Evolutionary conservation across 495 filamentous ascomycete species (phyloP).

Genomic region (Thermochaetoides thermophila): DNA sequence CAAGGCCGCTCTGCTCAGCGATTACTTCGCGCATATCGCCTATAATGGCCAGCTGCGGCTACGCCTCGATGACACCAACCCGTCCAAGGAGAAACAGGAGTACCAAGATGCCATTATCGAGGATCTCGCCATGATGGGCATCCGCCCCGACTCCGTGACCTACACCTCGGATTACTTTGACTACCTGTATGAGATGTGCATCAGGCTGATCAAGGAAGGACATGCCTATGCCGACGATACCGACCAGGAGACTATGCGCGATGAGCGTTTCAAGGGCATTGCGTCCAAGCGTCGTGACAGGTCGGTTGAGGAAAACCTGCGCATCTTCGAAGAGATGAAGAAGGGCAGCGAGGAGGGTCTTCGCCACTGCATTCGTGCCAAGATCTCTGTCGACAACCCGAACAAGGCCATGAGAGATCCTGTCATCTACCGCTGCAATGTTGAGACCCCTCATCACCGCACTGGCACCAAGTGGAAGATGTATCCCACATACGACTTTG

Average conservation of each 20-base stretch:
- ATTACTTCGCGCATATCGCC: constrained; percentile 84
- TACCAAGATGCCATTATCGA: constrained; percentile 80
- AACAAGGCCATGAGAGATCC: constrained; percentile 85
- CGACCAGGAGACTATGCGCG: constrained; percentile 68
- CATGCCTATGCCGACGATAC: constrained; percentile 87
- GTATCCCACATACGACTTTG: constrained; percentile 93
- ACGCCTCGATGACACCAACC: constrained; percentile 89
- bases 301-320: constrained; percentile 66
- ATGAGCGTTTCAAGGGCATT: constrained; percentile 62
- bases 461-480: constrained; percentile 83
- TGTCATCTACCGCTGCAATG: constrained; percentile 85
- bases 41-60: constrained; percentile 73
- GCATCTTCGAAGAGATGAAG: constrained; percentile 81
- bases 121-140: constrained; percentile 73
- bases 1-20: constrained; percentile 82
- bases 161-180: constrained; percentile 89
- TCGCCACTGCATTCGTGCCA: constrained; percentile 76
- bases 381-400: constrained; percentile 68
- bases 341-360: constrained; percentile 57
- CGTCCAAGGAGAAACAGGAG: constrained; percentile 82
- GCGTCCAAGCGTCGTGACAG: constrained; percentile 61
- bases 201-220: constrained; percentile 67
- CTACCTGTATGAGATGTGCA: constrained; percentile 62
- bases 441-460: constrained; percentile 64
- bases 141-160: constrained; percentile 62